Conservation (phyloP, 768 basidiomycete species). For the Melanogaster broomeanus region DNA sequence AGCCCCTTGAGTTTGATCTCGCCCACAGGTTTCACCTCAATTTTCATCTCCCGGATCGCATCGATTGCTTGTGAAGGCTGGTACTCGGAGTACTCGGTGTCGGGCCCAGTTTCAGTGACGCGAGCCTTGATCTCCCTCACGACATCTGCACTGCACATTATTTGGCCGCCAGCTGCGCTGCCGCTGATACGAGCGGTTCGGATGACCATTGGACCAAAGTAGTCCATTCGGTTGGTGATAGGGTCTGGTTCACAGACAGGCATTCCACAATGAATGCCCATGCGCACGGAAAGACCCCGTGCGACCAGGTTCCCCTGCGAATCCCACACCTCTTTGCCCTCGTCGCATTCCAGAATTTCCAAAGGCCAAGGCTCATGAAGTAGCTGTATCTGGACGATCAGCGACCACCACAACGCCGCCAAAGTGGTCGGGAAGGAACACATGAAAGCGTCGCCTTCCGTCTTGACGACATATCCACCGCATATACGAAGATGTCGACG, state of each 20-base stretch:
- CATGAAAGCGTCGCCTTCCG: conserved; percentile 99
- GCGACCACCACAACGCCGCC: conserved; percentile 86
- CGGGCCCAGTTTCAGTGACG: conserved; percentile 52
- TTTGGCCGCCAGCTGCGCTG: conserved; percentile 88
- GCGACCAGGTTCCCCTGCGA: conserved; percentile 66
- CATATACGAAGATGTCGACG: conserved; percentile 85
- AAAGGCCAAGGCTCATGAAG: conserved; percentile 86
- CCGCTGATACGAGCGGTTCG: conserved; percentile 84
- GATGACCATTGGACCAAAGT: conserved; percentile 96
- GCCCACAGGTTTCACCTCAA: conserved; percentile 74
- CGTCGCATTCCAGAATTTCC: conserved; percentile 90
- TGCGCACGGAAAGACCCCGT: conserved; percentile 89
- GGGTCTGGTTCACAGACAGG: conserved; percentile 92
- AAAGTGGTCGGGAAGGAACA: conserved; percentile 92
- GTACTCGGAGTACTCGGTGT: conserved; percentile 60
- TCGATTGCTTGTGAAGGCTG: conserved; percentile 67
- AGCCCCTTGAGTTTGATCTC: conserved; percentile 94
- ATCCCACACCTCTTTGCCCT: conserved; percentile 81
- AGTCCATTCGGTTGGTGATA: conserved; percentile 95
- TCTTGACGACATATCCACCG: conserved; percentile 98
- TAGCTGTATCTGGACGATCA: conserved; percentile 82
- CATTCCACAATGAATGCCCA: conserved; percentile 94
- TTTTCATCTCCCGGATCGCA: conserved; percentile 70
- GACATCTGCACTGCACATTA: conserved; percentile 88
- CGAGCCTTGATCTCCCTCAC: conserved; percentile 75